Base-by-base conservation (phyloP, 2,329 filamentous ascomycete genomes). In the Teratosphaeriaceae sp. region DNA sequence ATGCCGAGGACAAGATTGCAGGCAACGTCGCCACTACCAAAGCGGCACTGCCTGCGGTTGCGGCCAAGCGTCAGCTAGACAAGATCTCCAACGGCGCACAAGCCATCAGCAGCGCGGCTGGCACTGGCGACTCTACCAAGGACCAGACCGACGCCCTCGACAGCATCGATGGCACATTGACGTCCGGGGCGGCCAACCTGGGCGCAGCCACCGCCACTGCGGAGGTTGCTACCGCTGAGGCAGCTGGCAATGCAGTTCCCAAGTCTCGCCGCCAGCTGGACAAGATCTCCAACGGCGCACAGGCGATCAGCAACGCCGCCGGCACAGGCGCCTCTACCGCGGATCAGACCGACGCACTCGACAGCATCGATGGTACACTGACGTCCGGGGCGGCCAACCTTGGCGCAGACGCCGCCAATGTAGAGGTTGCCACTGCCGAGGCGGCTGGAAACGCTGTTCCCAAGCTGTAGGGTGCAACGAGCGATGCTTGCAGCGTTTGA, bases 281-380 rank as follows among this genome's bases (percentile, higher is more conserved):
- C 38, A 54, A 56, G 54, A 61, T 58, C 27, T 41, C 49, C 38
- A 52, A 52, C 22, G 52, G 52, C 6, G 18, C 33, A 1, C 44
- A 47, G 20, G 29, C 44, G 9, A 38, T 56, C 13, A 31, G 44
- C 16, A 33, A 38, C 8, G 51, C 53, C 4, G 44, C 42, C 1
- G 43, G 46, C 0, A 29, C 44, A 12, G 47, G 50, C 8, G 33
- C 29, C 16, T 20, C 27, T 16, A 53, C 48, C 6, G 21, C 39
- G 8, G 13, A 38, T 1, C 20, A 38, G 13, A 48, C 45, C 5
- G 40, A 13, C 6, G 46, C 18, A 1, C 36, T 42, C 11, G 50
- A 52, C 20, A 38, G 11, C 22, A 18, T 49, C 12, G 51, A 56
- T 37, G 52, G 52, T 3, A n/a, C 30, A 1, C 38, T 43, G 9